Evolutionary conservation across 768 basidiomycete species (phyloP).

Genomic region (Tulasnella sp.): DNA sequence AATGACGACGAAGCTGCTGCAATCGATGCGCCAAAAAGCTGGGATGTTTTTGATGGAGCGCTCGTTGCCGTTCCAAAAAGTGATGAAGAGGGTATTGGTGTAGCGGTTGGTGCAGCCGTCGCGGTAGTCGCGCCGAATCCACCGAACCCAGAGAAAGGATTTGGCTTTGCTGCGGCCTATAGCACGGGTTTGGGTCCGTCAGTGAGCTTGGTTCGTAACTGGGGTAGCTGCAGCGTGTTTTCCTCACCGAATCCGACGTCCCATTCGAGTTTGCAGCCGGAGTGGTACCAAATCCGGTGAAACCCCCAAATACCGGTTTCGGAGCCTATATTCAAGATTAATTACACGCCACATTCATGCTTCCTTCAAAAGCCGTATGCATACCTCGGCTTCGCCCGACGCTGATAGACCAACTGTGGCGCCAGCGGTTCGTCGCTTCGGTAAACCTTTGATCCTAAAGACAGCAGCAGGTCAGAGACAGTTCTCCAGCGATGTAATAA

Average conservation of each 20-base stretch:
- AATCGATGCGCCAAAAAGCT: constrained; percentile 25
- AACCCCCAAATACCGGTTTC: constrained; percentile 23
- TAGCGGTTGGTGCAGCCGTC: not conserved
- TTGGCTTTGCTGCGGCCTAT: constrained; percentile 16
- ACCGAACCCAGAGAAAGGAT: constrained; percentile 12
- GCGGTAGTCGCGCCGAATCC: constrained; percentile 3
- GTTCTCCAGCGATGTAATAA: not conserved
- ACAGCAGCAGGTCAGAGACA: constrained; percentile 11
- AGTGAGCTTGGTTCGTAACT: not conserved
- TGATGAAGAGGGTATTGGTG: not conserved
- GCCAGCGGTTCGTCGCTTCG: constrained; percentile 20
- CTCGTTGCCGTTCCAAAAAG: not conserved
- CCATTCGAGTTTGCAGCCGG: constrained; percentile 1
- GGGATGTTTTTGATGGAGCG: constrained; percentile 26
- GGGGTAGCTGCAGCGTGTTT: not conserved
- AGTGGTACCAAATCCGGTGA: constrained; percentile 13
- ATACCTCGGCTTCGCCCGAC: not conserved
- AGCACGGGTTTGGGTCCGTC: not conserved
- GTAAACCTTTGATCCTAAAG: constrained; percentile 30
- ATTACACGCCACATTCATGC: not conserved
- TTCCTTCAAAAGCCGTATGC: not conserved
- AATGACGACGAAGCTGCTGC: constrained; percentile 15
- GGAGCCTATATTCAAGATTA: not conserved
- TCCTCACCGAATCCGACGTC: constrained; percentile 15
- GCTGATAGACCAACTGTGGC: not conserved